phyloP scores from a whole-genome alignment of 495 filamentous ascomycete genomes.

The Poronia punctata region DNA sequence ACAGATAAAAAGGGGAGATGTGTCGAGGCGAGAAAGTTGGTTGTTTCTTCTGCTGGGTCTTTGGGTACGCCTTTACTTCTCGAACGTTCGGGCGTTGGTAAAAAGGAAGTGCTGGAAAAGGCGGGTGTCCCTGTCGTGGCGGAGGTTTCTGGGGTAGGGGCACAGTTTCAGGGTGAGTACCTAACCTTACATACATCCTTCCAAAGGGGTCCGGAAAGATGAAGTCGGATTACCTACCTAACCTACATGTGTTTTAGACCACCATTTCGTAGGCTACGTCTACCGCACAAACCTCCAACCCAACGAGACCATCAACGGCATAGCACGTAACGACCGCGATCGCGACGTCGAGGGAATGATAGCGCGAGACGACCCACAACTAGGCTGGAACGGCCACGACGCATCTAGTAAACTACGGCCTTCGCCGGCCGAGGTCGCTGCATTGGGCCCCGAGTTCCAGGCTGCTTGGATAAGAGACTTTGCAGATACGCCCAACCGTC shows the following conservation, averaged over 20 bases:
- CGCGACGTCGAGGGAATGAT: conserved; percentile 6
- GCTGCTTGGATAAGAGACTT: conserved; percentile 38
- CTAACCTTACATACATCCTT: conserved; percentile 18
- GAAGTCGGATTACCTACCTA: too few species aligned
- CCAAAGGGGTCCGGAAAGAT: too few species aligned
- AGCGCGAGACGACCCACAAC: conserved; percentile 8
- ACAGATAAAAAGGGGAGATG: too few species aligned
- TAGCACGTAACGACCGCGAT: not conserved
- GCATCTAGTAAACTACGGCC: conserved; percentile 33
- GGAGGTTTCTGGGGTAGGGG: conserved; percentile 31
- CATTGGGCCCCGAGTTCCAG: conserved; percentile 35
- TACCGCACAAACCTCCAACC: conserved; percentile 4
- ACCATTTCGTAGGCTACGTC: too few species aligned
- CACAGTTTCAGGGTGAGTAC: conserved; percentile 25
- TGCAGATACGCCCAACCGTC: conserved; percentile 24
- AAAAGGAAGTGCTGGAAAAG: conserved; percentile 14
- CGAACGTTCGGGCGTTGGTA: conserved; percentile 48
- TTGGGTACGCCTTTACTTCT: conserved; percentile 41
- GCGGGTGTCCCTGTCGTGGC: conserved; percentile 8
- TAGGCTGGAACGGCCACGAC: conserved; percentile 40
- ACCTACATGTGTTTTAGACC: too few species aligned
- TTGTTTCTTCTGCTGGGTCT: conserved; percentile 43
- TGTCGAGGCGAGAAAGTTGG: conserved; percentile 40
- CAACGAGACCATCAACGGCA: conserved; percentile 12
- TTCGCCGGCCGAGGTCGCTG: conserved; percentile 29